Evolutionary conservation across 2,329 filamentous ascomycete genomes (phyloP).

Genomic region (Neofusicoccum sp.): DNA sequence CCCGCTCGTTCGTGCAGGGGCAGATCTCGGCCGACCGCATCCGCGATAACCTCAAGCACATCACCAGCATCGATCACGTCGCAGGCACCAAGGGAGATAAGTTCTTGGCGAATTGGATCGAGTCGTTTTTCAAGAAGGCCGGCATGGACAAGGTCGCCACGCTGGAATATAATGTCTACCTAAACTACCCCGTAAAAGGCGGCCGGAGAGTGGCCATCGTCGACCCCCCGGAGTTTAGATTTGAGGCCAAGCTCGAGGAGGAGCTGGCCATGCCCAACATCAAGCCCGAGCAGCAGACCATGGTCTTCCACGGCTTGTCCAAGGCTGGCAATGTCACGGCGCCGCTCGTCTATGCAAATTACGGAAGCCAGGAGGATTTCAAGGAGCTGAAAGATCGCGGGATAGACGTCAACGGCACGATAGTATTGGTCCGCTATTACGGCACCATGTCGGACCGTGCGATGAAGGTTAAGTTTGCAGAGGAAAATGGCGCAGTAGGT

Average conservation of each 20-base stretch:
- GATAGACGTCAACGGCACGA: conserved; percentile 72
- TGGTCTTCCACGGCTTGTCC: conserved; percentile 84
- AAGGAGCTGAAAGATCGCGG: conserved; percentile 66
- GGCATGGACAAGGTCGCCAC: conserved; percentile 72
- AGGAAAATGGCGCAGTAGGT: conserved; percentile 79
- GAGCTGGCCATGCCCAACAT: conserved; percentile 50
- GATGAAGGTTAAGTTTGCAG: conserved; percentile 86
- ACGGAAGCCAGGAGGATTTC: conserved; percentile 83
- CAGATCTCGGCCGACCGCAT: conserved; percentile 64
- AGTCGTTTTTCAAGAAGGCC: conserved; percentile 70
- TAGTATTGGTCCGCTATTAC: conserved; percentile 79
- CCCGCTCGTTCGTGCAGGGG: conserved; percentile 71
- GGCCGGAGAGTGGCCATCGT: conserved; percentile 82
- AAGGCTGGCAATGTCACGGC: conserved; percentile 83
- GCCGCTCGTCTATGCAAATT: conserved; percentile 88
- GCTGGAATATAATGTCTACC: conserved; percentile 74
- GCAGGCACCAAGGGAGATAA: conserved; percentile 94
- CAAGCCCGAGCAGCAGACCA: conserved; percentile 62
- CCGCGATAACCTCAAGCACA: conserved; percentile 70
- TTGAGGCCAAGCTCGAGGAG: conserved; percentile 84
- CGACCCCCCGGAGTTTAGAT: conserved; percentile 64
- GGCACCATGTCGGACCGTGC: conserved; percentile 70
- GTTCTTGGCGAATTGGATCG: conserved; percentile 78
- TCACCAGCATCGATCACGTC: conserved; percentile 83
- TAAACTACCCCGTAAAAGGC: conserved; percentile 81